A percentile compares a stretch with the other conserved stretches of the same genome.
These are phyloP conservation scores for Rubus parviflorus DNA, from an alignment of 306 rosid genomes.

Conservation along the genomic window DNA sequence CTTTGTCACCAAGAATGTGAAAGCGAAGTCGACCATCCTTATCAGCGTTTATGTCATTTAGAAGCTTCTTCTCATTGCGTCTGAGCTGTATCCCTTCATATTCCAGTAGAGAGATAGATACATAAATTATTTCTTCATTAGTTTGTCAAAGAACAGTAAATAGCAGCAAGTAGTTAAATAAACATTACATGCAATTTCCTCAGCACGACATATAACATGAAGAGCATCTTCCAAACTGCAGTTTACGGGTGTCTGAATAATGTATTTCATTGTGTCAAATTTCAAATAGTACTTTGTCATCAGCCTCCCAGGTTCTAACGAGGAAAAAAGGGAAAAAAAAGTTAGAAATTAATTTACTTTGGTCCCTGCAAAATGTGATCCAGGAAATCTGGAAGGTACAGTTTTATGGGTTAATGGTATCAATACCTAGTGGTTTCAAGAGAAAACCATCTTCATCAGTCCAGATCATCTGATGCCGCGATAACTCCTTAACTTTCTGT, in stretches of 20 bases:
- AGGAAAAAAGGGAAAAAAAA: constrained; percentile 16
- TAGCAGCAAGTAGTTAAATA: constrained; percentile 11
- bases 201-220: constrained; percentile 75
- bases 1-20: constrained; percentile 70
- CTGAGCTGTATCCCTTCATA: constrained; percentile 94
- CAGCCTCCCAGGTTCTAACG: constrained; percentile 86
- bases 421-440: constrained; percentile 83
- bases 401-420: constrained; percentile 11
- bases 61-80: constrained; percentile 88
- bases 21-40: constrained; percentile 88
- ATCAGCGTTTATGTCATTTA: constrained; percentile 82
- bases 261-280: constrained; percentile 89
- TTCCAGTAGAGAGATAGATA: constrained; percentile 28
- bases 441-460: constrained; percentile 95
- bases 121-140: constrained; percentile 25
- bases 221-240: constrained; percentile 83
- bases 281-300: constrained; percentile 96
- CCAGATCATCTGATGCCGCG: constrained; percentile 80
- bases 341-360: constrained; percentile 26
- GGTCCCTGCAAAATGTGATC: background rate
- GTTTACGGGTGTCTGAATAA: constrained; percentile 74
- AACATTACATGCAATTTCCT: constrained; percentile 80
- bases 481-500: constrained; percentile 78
- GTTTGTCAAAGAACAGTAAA: constrained; percentile 21
- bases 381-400: constrained; percentile 17